Percentiles rank a stretch among this genome's conserved stretches.
Evolutionary conservation across 2,329 filamentous ascomycete species (phyloP).

Genomic region (Claviceps cyperi): DNA sequence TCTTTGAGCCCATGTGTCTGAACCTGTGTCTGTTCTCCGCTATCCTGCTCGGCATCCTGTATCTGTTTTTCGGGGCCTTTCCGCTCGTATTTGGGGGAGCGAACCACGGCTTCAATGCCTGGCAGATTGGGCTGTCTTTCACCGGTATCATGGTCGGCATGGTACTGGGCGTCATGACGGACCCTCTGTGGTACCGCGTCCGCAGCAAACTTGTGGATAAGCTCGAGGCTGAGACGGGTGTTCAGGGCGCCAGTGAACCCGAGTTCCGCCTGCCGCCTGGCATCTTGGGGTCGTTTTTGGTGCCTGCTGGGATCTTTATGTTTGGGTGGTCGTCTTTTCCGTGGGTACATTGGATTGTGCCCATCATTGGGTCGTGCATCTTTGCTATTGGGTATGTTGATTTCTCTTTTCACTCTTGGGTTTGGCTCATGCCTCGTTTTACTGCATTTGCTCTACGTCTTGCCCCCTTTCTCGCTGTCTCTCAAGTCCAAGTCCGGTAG

Average conservation of each 20-base stretch:
- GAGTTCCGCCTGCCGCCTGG: constrained; percentile 73
- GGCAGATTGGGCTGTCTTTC: constrained; percentile 69
- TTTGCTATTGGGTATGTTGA: constrained; percentile 54
- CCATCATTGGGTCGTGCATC: constrained; percentile 56
- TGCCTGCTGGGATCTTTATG: constrained; percentile 71
- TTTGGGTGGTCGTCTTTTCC: constrained; percentile 77
- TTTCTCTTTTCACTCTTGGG: background rate
- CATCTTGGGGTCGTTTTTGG: constrained; percentile 59
- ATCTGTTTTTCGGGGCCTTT: constrained; percentile 86
- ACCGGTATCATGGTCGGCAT: constrained; percentile 57
- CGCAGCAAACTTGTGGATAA: constrained; percentile 42
- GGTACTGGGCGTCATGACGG: constrained; percentile 44
- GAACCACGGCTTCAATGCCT: constrained; percentile 63
- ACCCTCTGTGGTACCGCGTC: constrained; percentile 51
- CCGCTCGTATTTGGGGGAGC: constrained; percentile 57
- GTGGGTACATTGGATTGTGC: constrained; percentile 60
- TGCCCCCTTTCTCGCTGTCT: background rate
- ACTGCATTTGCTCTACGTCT: background rate
- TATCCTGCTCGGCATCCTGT: constrained; percentile 73
- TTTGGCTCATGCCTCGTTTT: background rate
- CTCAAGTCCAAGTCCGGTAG: background rate
- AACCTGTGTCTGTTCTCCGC: constrained; percentile 71
- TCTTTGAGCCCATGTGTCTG: constrained; percentile 74
- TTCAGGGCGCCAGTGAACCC: constrained; percentile 53
- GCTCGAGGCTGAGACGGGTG: constrained; percentile 34